Conservation (phyloP, 2,329 filamentous ascomycete species). For the Verticillium longisporum region DNA sequence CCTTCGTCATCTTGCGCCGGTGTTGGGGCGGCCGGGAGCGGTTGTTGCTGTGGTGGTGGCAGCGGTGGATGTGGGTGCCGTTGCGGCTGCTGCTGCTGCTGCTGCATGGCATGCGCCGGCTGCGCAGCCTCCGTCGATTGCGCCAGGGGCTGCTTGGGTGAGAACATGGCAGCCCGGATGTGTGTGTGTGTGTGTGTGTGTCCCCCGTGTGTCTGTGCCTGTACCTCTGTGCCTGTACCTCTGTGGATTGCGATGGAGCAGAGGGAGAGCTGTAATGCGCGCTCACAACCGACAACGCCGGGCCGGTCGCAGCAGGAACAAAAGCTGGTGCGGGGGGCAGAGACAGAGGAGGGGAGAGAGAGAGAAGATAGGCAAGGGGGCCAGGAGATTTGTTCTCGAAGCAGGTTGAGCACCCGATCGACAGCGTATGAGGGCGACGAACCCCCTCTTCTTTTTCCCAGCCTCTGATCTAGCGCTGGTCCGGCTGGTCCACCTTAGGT, state of each 20-base stretch:
- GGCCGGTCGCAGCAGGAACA: not conserved
- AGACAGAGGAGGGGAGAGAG: not conserved
- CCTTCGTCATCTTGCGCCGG: not conserved
- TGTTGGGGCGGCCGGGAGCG: not conserved
- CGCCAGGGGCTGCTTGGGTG: not conserved
- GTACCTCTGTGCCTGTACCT: too few relatives aligned
- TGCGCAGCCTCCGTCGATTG: not conserved
- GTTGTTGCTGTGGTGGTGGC: not conserved
- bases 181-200: too few relatives aligned
- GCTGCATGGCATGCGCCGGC: too few relatives aligned
- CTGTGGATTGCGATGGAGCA: too few relatives aligned
- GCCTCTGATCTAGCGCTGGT: not conserved
- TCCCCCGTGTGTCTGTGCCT: too few relatives aligned
- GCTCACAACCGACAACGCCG: not conserved
- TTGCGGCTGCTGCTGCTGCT: not conserved
- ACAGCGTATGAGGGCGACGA: not conserved
- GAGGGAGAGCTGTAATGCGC: not conserved
- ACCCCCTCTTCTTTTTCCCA: not conserved
- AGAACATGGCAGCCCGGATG: not conserved
- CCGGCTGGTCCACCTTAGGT: not conserved
- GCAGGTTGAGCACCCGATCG: not conserved
- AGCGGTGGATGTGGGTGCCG: too few relatives aligned
- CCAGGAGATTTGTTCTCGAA: not conserved
- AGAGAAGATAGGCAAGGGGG: too few relatives aligned
- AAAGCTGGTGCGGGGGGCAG: not conserved